A percentile compares a stretch with the other conserved stretches of the same genome.
These are phyloP conservation scores for Scheffersomyces parashehatae DNA, from an alignment of 1,139 yeast genomes.

Conservation along the genomic window DNA sequence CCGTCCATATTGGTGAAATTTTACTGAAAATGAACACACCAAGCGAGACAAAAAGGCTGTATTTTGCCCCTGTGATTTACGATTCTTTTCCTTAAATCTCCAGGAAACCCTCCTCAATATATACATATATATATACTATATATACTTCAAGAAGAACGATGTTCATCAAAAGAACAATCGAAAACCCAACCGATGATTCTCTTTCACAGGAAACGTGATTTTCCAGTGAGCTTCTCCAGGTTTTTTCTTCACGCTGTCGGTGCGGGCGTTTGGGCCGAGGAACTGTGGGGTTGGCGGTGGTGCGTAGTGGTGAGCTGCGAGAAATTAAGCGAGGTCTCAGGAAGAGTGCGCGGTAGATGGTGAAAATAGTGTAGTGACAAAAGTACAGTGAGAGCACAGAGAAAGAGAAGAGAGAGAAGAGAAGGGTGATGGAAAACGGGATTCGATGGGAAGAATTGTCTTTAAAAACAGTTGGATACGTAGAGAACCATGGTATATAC, in stretches of 20 bases:
- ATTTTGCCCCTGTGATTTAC: too few relatives aligned
- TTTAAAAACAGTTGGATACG: too few relatives aligned
- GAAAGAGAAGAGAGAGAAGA: too few relatives aligned
- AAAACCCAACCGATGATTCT: too few relatives aligned
- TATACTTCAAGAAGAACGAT: neutral
- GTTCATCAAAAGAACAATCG: neutral
- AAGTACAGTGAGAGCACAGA: too few relatives aligned
- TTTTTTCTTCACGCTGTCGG: neutral
- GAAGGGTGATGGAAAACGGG: too few relatives aligned
- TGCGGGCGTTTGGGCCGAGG: neutral
- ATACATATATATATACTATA: neutral
- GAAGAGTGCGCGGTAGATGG: neutral
- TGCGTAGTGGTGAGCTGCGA: slow-evolving; percentile 16
- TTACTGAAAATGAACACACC: too few relatives aligned
- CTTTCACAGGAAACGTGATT: neutral
- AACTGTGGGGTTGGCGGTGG: slow-evolving; percentile 8
- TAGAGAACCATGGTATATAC: too few relatives aligned
- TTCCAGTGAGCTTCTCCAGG: slow-evolving; percentile 5
- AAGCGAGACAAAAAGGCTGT: too few relatives aligned
- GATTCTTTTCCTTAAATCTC: too few relatives aligned
- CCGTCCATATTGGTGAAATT: slow-evolving; percentile 33
- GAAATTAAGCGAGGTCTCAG: neutral
- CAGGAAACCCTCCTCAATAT: too few relatives aligned
- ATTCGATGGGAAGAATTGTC: too few relatives aligned
- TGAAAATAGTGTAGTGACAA: neutral